Evolutionary conservation across 78 protist species (phyloP).

Genomic region (Emiliania huxleyi): DNA sequence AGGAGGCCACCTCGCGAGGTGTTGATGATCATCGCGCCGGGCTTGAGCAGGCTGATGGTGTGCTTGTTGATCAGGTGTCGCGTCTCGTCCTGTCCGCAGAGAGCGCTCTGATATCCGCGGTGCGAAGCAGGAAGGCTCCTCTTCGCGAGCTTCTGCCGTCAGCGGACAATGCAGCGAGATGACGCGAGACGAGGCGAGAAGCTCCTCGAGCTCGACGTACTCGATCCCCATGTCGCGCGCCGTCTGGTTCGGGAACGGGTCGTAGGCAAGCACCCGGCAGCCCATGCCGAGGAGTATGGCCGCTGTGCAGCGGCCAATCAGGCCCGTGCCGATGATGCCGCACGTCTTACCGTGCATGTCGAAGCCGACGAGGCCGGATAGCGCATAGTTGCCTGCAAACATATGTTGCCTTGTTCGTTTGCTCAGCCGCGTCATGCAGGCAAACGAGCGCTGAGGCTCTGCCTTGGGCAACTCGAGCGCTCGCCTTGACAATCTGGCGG

Average conservation of each 20-base stretch:
- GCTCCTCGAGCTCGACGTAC: constrained; percentile 62
- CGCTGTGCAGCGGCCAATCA: constrained; percentile 61
- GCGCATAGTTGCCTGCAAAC: constrained; percentile 68
- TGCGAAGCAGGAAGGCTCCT: too few species aligned
- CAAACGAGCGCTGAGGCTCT: too few species aligned
- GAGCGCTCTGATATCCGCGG: too few species aligned
- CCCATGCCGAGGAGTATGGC: constrained; percentile 54
- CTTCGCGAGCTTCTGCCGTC: too few species aligned
- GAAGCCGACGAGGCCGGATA: constrained; percentile 72
- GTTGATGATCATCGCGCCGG: constrained; percentile 75
- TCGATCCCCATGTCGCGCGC: constrained; percentile 41
- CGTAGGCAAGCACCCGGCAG: constrained; percentile 48
- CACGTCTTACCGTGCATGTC: constrained; percentile 63
- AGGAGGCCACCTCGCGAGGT: constrained; percentile 80
- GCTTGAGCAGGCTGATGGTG: constrained; percentile 65
- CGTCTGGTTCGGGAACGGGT: neutral
- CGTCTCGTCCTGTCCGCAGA: too few species aligned
- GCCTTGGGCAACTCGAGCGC: neutral
- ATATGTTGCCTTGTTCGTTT: constrained; percentile 60
- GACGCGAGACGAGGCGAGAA: constrained; percentile 61
- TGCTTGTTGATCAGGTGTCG: constrained; percentile 68
- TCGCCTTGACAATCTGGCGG: constrained; percentile 14
- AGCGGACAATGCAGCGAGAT: constrained; percentile 79
- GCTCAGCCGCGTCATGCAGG: neutral
- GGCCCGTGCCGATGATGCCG: constrained; percentile 77